Percentiles rank a stretch among this genome's conserved stretches.
Conservation (phyloP, 2,329 filamentous ascomycete genomes). For the Colletotrichum cordylinicola region DNA sequence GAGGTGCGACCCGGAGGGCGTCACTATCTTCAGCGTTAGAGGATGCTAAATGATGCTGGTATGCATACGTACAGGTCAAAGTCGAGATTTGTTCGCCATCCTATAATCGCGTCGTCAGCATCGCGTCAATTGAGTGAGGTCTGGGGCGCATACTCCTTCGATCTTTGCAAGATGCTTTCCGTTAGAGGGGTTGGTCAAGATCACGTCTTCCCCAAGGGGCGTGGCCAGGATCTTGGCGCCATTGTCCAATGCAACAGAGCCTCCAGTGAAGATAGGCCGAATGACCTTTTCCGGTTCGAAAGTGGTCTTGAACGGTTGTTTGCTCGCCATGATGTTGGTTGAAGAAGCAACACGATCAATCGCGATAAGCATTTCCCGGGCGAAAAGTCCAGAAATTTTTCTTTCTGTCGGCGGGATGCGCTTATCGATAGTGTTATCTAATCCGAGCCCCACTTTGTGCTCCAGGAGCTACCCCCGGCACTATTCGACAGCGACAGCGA, state of each 20-base stretch:
- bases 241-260: slow-evolving; percentile 82
- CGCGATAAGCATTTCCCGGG: background rate
- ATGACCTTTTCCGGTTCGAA: slow-evolving; percentile 86
- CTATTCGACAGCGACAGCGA: background rate
- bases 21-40: slow-evolving; percentile 60
- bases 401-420: slow-evolving; percentile 1
- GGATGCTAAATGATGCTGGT: background rate
- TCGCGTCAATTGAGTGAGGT: slow-evolving; percentile 3
- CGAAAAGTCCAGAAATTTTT: slow-evolving; percentile 3
- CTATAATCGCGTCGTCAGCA: slow-evolving; percentile 45
- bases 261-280: slow-evolving; percentile 92
- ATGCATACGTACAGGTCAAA: slow-evolving; percentile 9
- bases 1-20: slow-evolving; percentile 85
- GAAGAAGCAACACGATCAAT: background rate
- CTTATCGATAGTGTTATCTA: slow-evolving; percentile 21
- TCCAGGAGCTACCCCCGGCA: background rate
- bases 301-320: slow-evolving; percentile 78
- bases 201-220: slow-evolving; percentile 88
- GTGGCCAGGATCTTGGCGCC: slow-evolving; percentile 84
- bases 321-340: slow-evolving; percentile 59
- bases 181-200: slow-evolving; percentile 84
- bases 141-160: slow-evolving; percentile 71
- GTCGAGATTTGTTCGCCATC: slow-evolving; percentile 84
- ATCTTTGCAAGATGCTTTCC: slow-evolving; percentile 84
- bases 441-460: background rate